Base-by-base conservation (phyloP, 2,329 filamentous ascomycete species). In the Penicillium fuscoglaucum region DNA sequence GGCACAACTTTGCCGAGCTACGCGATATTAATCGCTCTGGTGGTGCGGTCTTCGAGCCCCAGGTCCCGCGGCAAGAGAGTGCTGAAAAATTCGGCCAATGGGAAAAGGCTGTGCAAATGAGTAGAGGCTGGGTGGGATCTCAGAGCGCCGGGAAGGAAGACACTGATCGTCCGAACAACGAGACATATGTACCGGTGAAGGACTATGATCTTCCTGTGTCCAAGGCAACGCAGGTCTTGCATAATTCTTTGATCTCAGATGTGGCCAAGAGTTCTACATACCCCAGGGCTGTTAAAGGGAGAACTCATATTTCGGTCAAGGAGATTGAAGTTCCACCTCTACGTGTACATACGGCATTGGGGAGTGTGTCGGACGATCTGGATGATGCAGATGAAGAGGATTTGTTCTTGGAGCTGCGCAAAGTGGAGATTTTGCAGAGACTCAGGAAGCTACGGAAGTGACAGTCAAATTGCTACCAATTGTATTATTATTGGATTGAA, bases 51-150 rank as follows among this genome's bases (percentile, higher is more conserved):
- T 96, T 96, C 69, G 79, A 85, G 68, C 90, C 90, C 1, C 79
- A 85, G 63, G 84, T 90, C 4, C 61, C 59, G 2, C 62, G 43
- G 0, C 78, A 84, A 60, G 80, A 85, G 61, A 84, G 86, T 48
- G 74, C 76, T 29, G 79, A 79, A 65, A 83, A 87, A 72, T 90
- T 90, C 64, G 79, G 78, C 60, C 82, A 84, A 61, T 93, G 90
- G 90, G 83, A 87, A 66, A 86, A 87, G 72, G 90, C 90, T 0
- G 90, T 93, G 10, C 76, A 86, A 65, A 92, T 91, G 88, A 87
- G 85, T 69, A 84, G 80, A 68, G 89, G 89, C 9, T 92, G 90
- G 90, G 53, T 72, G 37, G 63, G 64, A 10, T 57, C 63, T 24
- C 57, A 54, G 19, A 31, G 28, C 3, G 4, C 54, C 9, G 26